Conservation (phyloP, 1,284 basidiomycete genomes). For the Ceratobasidium sp. region DNA sequence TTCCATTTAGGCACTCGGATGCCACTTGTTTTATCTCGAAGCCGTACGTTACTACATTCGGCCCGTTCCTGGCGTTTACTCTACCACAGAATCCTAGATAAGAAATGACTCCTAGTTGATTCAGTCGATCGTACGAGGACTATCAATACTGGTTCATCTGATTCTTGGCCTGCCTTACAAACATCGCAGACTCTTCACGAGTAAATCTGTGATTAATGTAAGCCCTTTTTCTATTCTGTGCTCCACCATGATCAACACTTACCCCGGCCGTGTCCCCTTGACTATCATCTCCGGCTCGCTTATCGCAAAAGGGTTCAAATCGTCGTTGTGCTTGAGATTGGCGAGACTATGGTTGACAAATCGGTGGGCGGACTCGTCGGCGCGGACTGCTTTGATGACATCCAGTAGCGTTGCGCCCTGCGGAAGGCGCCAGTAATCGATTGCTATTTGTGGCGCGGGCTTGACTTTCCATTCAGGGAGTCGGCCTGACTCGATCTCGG, state of each 20-base stretch:
- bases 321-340: conserved; percentile 79
- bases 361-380: conserved; percentile 93
- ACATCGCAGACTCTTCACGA: conserved; percentile 77
- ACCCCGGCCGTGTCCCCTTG: conserved; percentile 83
- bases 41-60: too few relatives aligned
- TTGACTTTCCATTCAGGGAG: conserved; percentile 86
- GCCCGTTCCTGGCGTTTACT: too few relatives aligned
- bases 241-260: conserved; percentile 54
- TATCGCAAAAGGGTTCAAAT: conserved; percentile 93
- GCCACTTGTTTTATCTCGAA: too few relatives aligned
- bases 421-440: conserved; percentile 89
- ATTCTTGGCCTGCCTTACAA: conserved; percentile 58
- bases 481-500: conserved; percentile 86
- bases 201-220: conserved; percentile 71
- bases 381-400: conserved; percentile 76
- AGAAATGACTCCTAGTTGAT: too few relatives aligned
- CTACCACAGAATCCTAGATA: too few relatives aligned
- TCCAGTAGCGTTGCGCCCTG: conserved; percentile 63
- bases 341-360: conserved; percentile 95
- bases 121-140: too few relatives aligned
- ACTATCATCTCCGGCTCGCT: conserved; percentile 88
- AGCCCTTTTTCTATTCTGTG: conserved; percentile 1
- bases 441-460: conserved; percentile 90
- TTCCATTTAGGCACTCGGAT: too few relatives aligned
- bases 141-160: too few relatives aligned